A percentile compares a stretch with the other conserved stretches of the same genome.
Conservation (phyloP, 2,329 filamentous ascomycete species). For the Elsinoe perseae region DNA sequence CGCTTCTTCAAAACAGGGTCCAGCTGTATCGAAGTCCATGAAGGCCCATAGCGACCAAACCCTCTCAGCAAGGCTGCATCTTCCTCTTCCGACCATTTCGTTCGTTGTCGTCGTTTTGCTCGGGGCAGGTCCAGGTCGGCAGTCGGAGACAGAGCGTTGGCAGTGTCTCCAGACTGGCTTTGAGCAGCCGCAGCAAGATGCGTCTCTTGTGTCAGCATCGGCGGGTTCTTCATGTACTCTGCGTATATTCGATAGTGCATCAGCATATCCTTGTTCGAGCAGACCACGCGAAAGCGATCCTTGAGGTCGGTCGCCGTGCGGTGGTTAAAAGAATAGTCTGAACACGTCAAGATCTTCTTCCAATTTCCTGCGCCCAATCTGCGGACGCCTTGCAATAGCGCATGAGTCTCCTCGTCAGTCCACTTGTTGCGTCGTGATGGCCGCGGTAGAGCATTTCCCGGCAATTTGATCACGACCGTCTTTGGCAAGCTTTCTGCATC, state of each 20-base stretch:
- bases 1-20: slow-evolving; percentile 46
- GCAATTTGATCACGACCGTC: slow-evolving; percentile 22
- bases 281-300: slow-evolving; percentile 37
- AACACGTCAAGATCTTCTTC: slow-evolving; percentile 53
- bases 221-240: slow-evolving; percentile 8
- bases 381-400: slow-evolving; percentile 51
- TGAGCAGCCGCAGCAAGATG: slow-evolving; percentile 11
- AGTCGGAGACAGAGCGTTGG: neutral
- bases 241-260: slow-evolving; percentile 12
- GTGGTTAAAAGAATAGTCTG: slow-evolving; percentile 50
- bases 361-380: slow-evolving; percentile 57
- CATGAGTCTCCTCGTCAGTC: slow-evolving; percentile 54
- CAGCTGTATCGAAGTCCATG: slow-evolving; percentile 53
- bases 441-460: neutral
- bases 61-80: slow-evolving; percentile 52
- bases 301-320: slow-evolving; percentile 57
- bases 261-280: slow-evolving; percentile 14
- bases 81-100: slow-evolving; percentile 49
- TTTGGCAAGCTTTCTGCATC: slow-evolving; percentile 30
- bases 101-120: slow-evolving; percentile 45
- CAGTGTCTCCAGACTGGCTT: neutral
- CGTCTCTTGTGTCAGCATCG: neutral
- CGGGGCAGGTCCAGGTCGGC: slow-evolving; percentile 1
- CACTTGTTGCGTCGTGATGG: slow-evolving; percentile 42
- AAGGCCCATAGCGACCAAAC: slow-evolving; percentile 51